Percentiles rank a stretch among this genome's conserved stretches.
Conservation (phyloP, 2,329 filamentous ascomycete genomes). For the Ceratocystis alfenasii region DNA sequence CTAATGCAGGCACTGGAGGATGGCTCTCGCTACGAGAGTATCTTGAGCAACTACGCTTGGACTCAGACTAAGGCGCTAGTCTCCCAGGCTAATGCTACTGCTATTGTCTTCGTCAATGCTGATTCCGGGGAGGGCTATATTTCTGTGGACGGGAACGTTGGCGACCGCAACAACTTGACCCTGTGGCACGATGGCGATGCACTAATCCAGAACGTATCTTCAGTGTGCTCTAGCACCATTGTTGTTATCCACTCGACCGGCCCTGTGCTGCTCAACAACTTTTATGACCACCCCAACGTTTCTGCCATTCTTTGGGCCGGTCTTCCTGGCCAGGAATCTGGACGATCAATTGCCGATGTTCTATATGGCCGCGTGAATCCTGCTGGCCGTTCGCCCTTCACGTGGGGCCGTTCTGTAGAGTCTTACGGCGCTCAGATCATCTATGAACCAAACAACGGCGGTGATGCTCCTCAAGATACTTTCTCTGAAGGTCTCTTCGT, state of each 20-base stretch:
- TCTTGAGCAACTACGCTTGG: conserved; percentile 54
- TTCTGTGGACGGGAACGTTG: conserved; percentile 65
- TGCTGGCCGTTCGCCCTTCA: conserved; percentile 66
- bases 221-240: conserved; percentile 74
- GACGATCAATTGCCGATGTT: conserved; percentile 68
- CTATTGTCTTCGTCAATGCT: conserved; percentile 84
- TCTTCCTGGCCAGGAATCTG: conserved; percentile 71
- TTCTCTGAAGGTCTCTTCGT: conserved; percentile 72
- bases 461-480: conserved; percentile 54
- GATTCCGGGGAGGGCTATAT: conserved; percentile 82
- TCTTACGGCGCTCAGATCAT: conserved; percentile 59
- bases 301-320: conserved; percentile 76
- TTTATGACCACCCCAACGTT: conserved; percentile 63
- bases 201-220: conserved; percentile 68
- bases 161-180: conserved; percentile 86
- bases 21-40: conserved; percentile 49
- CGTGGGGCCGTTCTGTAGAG: conserved; percentile 55
- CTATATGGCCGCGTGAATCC: conserved; percentile 73
- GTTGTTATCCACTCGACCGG: conserved; percentile 82
- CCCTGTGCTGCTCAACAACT: conserved; percentile 63
- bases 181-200: conserved; percentile 74
- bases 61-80: conserved; percentile 49
- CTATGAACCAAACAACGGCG: conserved; percentile 57
- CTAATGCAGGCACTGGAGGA: conserved; percentile 50
- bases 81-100: conserved; percentile 49